Percentiles rank a stretch among this genome's conserved stretches.
These are phyloP conservation scores for Rhizopogon sp. DNA, from an alignment of 768 basidiomycete genomes.

Conservation along the genomic window DNA sequence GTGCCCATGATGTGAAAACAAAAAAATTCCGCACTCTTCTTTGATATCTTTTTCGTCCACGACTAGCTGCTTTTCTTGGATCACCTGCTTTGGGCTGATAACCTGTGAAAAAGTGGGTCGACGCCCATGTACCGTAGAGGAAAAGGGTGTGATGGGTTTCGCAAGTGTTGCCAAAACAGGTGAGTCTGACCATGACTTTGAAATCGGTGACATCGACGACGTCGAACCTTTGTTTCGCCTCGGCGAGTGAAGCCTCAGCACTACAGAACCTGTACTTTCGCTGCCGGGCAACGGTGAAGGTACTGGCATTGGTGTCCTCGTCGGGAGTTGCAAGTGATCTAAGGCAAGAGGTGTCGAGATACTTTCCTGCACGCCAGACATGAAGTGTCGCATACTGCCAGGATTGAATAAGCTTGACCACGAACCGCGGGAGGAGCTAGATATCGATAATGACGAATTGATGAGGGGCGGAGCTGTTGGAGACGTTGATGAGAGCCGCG, in stretches of 20 bases:
- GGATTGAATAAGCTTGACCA: slow-evolving; percentile 79
- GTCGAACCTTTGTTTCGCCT: slow-evolving; percentile 18
- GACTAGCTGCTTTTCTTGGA: slow-evolving; percentile 35
- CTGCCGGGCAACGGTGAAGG: slow-evolving; percentile 20
- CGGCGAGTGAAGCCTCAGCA: slow-evolving; percentile 23
- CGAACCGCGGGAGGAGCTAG: slow-evolving; percentile 66
- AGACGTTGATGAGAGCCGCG: slow-evolving; percentile 41
- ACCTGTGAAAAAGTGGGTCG: slow-evolving; percentile 39
- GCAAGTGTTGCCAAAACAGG: slow-evolving; percentile 24
- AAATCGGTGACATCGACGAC: slow-evolving; percentile 29
- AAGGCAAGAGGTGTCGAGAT: slow-evolving; percentile 32
- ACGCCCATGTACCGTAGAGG: slow-evolving; percentile 35
- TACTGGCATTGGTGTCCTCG: slow-evolving; percentile 11
- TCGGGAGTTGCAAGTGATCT: slow-evolving; percentile 10
- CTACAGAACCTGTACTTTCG: slow-evolving; percentile 7
- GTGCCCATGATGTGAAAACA: background rate
- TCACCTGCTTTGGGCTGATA: slow-evolving; percentile 21
- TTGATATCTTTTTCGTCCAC: slow-evolving; percentile 23
- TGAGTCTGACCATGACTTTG: slow-evolving; percentile 57
- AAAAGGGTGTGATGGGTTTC: slow-evolving; percentile 34
- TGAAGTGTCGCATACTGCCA: slow-evolving; percentile 62
- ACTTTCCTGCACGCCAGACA: slow-evolving; percentile 54
- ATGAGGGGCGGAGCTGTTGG: slow-evolving; percentile 35
- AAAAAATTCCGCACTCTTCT: slow-evolving; percentile 8
- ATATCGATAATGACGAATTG: slow-evolving; percentile 39